These are phyloP conservation scores for Rhizopogon vesiculosus DNA, from an alignment of 768 basidiomycete species.

Conservation along the genomic window DNA sequence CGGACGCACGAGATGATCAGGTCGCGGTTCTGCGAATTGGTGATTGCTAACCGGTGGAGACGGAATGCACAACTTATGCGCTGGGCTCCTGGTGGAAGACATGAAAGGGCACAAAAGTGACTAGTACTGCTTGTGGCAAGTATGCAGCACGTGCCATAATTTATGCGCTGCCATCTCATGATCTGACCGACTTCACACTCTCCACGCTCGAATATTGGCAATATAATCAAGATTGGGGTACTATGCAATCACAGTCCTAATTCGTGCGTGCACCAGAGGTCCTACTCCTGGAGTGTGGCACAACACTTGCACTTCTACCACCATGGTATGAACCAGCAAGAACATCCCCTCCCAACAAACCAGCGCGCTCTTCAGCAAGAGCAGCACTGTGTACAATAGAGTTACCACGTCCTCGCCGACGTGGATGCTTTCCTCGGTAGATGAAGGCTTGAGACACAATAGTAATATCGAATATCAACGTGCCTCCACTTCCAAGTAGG, in stretches of 20 bases:
- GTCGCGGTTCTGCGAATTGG: conserved; percentile 27
- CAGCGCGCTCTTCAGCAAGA: conserved; percentile 44
- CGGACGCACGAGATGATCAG: conserved; percentile 41
- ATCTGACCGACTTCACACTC: too few species aligned
- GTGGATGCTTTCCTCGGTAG: conserved; percentile 53
- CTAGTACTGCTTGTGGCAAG: not conserved
- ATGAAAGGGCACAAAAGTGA: not conserved
- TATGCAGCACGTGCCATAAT: too few species aligned
- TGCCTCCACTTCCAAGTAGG: conserved; percentile 88
- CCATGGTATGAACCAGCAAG: conserved; percentile 26
- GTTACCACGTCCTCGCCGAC: conserved; percentile 25
- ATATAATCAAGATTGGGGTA: not conserved
- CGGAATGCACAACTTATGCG: not conserved
- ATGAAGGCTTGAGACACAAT: conserved; percentile 84
- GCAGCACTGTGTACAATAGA: conserved; percentile 21
- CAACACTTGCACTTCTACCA: conserved; percentile 18
- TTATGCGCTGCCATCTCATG: too few species aligned
- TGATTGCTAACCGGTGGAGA: conserved; percentile 12
- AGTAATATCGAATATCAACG: conserved; percentile 87
- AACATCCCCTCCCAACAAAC: conserved; percentile 41
- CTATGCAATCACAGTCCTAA: not conserved
- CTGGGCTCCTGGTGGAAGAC: not conserved
- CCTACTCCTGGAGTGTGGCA: conserved; percentile 33
- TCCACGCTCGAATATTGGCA: not conserved
- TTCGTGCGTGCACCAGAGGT: conserved; percentile 19